A percentile compares a stretch with the other conserved stretches of the same genome.
Conservation (phyloP, 495 filamentous ascomycete genomes). For the Penicillium daleae region DNA sequence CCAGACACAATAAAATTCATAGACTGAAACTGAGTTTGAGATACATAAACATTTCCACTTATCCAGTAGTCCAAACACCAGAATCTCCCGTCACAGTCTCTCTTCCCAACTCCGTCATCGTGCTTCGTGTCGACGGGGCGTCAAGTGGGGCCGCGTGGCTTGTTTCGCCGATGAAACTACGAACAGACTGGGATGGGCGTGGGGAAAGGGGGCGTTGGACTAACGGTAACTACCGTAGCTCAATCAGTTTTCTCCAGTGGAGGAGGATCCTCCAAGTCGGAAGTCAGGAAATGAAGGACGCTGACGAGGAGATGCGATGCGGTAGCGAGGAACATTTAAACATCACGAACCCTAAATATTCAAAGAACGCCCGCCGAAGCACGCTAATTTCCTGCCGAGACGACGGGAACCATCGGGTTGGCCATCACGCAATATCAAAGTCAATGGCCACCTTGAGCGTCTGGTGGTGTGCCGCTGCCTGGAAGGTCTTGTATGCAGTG, state of each 20-base stretch:
- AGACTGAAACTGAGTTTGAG: not conserved
- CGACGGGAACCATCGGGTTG: not conserved
- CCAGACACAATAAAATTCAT: not conserved
- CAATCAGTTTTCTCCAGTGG: not conserved
- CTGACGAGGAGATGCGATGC: not conserved
- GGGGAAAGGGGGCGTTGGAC: not conserved
- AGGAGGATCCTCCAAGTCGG: too few species aligned
- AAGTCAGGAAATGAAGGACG: too few species aligned
- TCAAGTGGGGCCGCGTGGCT: constrained; percentile 4
- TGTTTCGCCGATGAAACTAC: constrained; percentile 11
- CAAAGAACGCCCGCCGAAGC: not conserved
- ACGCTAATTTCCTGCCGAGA: not conserved
- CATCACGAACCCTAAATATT: not conserved
- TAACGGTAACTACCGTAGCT: not conserved
- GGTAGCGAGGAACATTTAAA: not conserved
- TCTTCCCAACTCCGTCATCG: not conserved
- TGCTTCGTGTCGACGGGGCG: not conserved
- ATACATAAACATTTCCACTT: too few species aligned
- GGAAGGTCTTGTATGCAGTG: constrained; percentile 23
- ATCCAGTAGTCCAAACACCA: too few species aligned
- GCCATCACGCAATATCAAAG: constrained; percentile 17
- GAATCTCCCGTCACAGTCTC: too few species aligned
- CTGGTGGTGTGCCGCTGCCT: constrained; percentile 23
- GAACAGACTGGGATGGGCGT: not conserved
- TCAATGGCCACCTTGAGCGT: constrained; percentile 33